Percentiles rank a stretch among this genome's conserved stretches.
Evolutionary conservation across 192 early-diverging fungal genomes (phyloP).

Genomic region (Entophlyctis luteolus): DNA sequence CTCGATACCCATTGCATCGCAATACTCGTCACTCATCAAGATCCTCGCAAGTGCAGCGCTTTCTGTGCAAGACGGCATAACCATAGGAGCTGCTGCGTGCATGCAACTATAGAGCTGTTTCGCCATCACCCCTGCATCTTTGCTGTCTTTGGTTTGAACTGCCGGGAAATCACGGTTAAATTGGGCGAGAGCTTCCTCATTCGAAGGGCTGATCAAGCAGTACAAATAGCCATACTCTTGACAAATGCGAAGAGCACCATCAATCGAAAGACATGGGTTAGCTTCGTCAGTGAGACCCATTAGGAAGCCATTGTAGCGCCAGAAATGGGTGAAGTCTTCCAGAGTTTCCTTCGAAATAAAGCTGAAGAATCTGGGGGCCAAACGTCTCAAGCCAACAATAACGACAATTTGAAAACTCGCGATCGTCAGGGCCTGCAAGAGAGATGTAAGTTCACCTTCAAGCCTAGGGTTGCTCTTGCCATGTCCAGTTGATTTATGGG

Average conservation of each 20-base stretch:
- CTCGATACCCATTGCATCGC: not conserved
- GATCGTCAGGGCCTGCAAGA: not conserved
- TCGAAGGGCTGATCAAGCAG: not conserved
- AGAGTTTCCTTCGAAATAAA: not conserved
- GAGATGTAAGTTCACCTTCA: not conserved
- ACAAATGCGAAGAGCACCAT: not conserved
- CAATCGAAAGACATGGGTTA: not conserved
- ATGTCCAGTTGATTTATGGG: conserved; percentile 1
- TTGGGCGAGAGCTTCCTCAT: not conserved
- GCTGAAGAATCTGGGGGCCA: not conserved
- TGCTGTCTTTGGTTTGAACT: not conserved
- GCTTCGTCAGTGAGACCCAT: not conserved
- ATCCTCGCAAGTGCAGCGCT: not conserved
- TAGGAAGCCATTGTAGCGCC: not conserved
- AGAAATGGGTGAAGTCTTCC: conserved; percentile 3
- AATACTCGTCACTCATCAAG: not conserved
- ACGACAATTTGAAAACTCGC: not conserved
- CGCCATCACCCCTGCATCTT: not conserved
- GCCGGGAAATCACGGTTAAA: not conserved
- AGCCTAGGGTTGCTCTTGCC: not conserved
- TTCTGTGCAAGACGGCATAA: not conserved
- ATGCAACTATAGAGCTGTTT: not conserved
- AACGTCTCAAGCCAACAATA: not conserved
- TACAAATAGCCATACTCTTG: not conserved
- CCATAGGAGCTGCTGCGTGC: not conserved